A percentile compares a stretch with the other conserved stretches of the same genome.
Evolutionary conservation across 345 rosid genomes (phyloP).

Genomic region (Kernera saxatilis): DNA sequence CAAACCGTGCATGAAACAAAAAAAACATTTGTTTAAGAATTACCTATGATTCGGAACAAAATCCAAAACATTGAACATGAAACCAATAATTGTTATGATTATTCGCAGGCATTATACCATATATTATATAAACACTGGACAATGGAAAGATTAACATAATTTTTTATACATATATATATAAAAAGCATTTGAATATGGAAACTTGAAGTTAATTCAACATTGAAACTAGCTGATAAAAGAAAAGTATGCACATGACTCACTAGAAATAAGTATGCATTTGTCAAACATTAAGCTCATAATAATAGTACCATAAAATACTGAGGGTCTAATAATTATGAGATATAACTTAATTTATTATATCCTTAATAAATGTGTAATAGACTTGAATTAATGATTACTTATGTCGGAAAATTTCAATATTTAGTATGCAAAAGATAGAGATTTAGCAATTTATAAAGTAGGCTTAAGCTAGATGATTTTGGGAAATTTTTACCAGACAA

Average conservation of each 20-base stretch:
- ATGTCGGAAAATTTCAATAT: neutral
- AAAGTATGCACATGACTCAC: conserved; percentile 28
- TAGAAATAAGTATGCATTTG: neutral
- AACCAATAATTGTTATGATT: conserved; percentile 38
- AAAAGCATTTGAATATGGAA: neutral
- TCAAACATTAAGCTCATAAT: conserved; percentile 13
- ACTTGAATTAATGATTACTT: neutral
- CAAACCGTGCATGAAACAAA: conserved; percentile 30
- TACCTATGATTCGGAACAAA: conserved; percentile 34
- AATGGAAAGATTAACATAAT: neutral
- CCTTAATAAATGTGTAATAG: neutral
- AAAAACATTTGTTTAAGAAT: neutral
- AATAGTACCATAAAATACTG: neutral
- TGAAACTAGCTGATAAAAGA: conserved; percentile 16
- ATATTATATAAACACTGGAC: conserved; percentile 10
- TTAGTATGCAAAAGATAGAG: neutral
- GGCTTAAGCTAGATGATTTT: conserved; percentile 21
- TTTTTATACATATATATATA: neutral
- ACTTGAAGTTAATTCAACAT: conserved; percentile 24
- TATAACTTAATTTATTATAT: neutral
- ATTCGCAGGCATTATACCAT: conserved; percentile 18
- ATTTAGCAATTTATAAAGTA: neutral
- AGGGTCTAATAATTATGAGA: neutral
- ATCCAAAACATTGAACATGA: conserved; percentile 40
- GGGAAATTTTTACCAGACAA: conserved; percentile 48